Conservation (phyloP, 805 yeast genomes). For the Candida nanaspora region DNA sequence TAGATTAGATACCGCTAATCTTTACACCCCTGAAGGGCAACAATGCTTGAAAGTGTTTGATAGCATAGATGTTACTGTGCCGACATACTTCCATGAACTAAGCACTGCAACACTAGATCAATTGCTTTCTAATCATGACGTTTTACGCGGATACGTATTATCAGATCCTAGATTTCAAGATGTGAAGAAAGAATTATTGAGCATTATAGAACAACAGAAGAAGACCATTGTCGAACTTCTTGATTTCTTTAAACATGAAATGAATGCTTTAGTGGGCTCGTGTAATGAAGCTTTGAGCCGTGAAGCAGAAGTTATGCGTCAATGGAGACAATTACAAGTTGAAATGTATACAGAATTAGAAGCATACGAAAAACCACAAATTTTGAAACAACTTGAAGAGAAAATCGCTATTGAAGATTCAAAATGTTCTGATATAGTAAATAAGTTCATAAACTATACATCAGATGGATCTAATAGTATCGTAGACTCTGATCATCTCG, state of each 20-base stretch:
- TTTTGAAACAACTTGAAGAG: constrained; percentile 25
- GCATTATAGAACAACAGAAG: constrained; percentile 31
- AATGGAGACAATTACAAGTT: constrained; percentile 17
- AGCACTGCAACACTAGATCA: constrained; percentile 14
- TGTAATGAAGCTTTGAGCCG: too few relatives aligned
- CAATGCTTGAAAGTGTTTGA: too few relatives aligned
- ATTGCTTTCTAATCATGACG: constrained; percentile 8
- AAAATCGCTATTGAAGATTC: constrained; percentile 23
- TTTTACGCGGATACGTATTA: constrained; percentile 14
- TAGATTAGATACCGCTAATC: too few relatives aligned
- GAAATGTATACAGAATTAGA: constrained; percentile 23
- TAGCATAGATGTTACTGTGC: constrained; percentile 1
- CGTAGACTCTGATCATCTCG: constrained; percentile 21
- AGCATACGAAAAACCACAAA: constrained; percentile 27
- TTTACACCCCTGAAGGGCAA: too few relatives aligned
- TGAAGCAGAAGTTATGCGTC: constrained; percentile 9
- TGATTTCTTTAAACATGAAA: constrained; percentile 14
- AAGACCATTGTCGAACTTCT: constrained; percentile 26
- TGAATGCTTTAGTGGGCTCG: constrained; percentile 14
- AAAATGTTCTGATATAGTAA: constrained; percentile 7
- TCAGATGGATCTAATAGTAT: constrained; percentile 8
- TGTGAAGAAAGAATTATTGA: constrained; percentile 11
- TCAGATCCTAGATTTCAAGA: constrained; percentile 7
- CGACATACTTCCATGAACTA: constrained; percentile 17
- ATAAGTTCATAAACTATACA: constrained; percentile 9